These are phyloP conservation scores for Phytophthora foliorum DNA, from an alignment of 352 stramenopile genomes.

Conservation along the genomic window DNA sequence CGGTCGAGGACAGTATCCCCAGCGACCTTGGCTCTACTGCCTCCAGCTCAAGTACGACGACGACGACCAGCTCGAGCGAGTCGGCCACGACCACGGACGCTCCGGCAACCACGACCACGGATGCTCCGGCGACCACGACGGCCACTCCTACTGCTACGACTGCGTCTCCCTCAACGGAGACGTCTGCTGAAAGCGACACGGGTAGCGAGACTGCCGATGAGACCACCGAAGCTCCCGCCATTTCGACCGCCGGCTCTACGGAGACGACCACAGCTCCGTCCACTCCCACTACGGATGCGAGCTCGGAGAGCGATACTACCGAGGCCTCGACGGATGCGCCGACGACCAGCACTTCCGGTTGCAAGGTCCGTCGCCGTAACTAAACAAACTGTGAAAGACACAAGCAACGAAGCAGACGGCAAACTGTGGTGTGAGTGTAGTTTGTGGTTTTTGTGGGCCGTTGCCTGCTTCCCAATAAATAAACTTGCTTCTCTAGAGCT, in stretches of 20 bases:
- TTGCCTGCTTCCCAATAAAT: slow-evolving; percentile 12
- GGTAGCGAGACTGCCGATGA: background rate
- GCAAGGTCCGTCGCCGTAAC: slow-evolving; percentile 44
- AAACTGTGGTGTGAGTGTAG: slow-evolving; percentile 19
- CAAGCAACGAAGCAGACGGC: background rate
- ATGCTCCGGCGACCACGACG: slow-evolving; percentile 15
- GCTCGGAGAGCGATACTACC: slow-evolving; percentile 1
- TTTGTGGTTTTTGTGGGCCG: slow-evolving; percentile 21
- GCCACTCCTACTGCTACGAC: slow-evolving; percentile 22
- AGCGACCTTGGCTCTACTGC: slow-evolving; percentile 35
- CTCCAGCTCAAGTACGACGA: slow-evolving; percentile 24
- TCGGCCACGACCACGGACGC: slow-evolving; percentile 21
- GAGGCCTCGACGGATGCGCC: slow-evolving; percentile 23
- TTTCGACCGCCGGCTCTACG: background rate
- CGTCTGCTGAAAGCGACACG: slow-evolving; percentile 6
- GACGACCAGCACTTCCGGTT: slow-evolving; percentile 31
- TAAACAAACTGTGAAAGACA: slow-evolving; percentile 12
- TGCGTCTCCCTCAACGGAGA: slow-evolving; percentile 14
- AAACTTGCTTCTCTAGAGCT: slow-evolving; percentile 26
- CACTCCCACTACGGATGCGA: slow-evolving; percentile 6
- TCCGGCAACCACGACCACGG: background rate
- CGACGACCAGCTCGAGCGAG: slow-evolving; percentile 15
- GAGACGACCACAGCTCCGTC: slow-evolving; percentile 14
- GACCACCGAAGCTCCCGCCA: slow-evolving; percentile 11
- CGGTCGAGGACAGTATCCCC: slow-evolving; percentile 55